These are phyloP conservation scores for Pythium plurisporium DNA, from an alignment of 352 stramenopile species.

Conservation along the genomic window DNA sequence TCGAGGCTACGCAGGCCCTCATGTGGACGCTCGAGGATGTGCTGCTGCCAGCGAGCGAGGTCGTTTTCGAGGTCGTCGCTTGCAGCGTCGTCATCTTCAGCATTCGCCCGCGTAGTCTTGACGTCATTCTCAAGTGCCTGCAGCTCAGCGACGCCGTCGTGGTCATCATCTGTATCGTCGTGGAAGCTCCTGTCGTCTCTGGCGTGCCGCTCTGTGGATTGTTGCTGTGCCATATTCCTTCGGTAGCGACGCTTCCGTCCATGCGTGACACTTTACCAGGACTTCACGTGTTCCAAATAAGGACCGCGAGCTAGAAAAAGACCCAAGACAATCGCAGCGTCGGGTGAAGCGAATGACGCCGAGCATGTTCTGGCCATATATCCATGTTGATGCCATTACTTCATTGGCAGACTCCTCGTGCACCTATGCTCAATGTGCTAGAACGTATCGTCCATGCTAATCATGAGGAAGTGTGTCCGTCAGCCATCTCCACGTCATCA, in stretches of 20 bases:
- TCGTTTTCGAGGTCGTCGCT: conserved; percentile 15
- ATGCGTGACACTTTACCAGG: not conserved
- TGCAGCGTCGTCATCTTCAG: not conserved
- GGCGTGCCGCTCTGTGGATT: too few species aligned
- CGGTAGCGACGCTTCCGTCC: too few species aligned
- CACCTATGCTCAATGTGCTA: too few species aligned
- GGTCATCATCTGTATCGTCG: not conserved
- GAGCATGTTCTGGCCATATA: too few species aligned
- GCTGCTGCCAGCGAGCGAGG: conserved; percentile 38
- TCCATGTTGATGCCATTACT: too few species aligned
- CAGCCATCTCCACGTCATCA: conserved; percentile 19
- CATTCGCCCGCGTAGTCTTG: not conserved
- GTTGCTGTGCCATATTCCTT: too few species aligned
- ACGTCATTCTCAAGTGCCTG: conserved; percentile 1
- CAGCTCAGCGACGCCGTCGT: not conserved
- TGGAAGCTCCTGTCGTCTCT: not conserved
- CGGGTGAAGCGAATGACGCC: too few species aligned
- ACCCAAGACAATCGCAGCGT: too few species aligned
- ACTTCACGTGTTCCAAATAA: not conserved
- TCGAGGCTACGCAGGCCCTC: conserved; percentile 25
- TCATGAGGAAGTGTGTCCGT: too few species aligned
- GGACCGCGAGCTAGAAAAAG: too few species aligned
- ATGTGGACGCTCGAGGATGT: conserved; percentile 48
- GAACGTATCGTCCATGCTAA: too few species aligned
- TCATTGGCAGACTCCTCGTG: too few species aligned